These are phyloP conservation scores for Annulohypoxylon truncatum DNA, from an alignment of 2,329 filamentous ascomycete species.

Conservation along the genomic window DNA sequence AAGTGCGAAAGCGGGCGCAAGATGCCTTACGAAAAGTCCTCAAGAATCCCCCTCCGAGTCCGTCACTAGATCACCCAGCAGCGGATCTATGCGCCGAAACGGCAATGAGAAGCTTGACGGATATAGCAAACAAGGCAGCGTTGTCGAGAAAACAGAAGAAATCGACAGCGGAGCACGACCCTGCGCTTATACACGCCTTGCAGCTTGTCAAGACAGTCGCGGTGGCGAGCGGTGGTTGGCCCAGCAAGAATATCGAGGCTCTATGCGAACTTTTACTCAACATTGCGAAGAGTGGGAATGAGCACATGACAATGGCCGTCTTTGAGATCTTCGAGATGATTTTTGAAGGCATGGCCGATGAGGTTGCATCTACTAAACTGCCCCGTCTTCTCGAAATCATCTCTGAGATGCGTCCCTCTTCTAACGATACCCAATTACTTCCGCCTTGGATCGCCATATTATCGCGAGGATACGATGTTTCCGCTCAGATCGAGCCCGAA, in stretches of 20 bases:
- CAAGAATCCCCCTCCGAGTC: constrained; percentile 86
- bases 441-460: constrained; percentile 97
- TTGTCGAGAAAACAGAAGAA: constrained; percentile 77
- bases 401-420: constrained; percentile 87
- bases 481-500: constrained; percentile 86
- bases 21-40: constrained; percentile 88
- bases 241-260: constrained; percentile 92
- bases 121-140: constrained; percentile 73
- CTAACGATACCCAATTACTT: constrained; percentile 93
- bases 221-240: constrained; percentile 90
- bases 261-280: constrained; percentile 89
- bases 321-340: constrained; percentile 99
- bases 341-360: constrained; percentile 88
- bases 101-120: constrained; percentile 81
- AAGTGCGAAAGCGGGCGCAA: constrained; percentile 92
- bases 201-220: constrained; percentile 94
- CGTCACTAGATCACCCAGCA: constrained; percentile 92
- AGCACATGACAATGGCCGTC: constrained; percentile 94
- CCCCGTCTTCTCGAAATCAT: constrained; percentile 92
- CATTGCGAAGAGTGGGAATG: constrained; percentile 90
- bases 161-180: constrained; percentile 73
- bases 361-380: constrained; percentile 88
- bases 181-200: constrained; percentile 88
- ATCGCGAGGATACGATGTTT: constrained; percentile 93
- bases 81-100: constrained; percentile 97